Conservation (phyloP, 148 eudicot genomes). For the Gaultheria prostrata region DNA sequence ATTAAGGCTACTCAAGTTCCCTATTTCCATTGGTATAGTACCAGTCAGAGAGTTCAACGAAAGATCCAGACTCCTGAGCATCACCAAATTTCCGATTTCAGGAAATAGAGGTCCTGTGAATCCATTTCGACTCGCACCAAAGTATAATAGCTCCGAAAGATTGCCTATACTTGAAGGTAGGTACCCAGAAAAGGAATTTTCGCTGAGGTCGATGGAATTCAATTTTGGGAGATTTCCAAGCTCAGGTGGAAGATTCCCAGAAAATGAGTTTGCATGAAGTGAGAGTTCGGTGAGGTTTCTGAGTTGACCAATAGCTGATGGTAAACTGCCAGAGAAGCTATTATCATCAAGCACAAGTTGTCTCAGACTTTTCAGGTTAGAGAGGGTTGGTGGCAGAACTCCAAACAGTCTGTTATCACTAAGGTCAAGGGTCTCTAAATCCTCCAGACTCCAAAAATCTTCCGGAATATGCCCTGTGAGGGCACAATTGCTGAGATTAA, state of each 20-base stretch:
- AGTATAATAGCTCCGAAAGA: slow-evolving; percentile 48
- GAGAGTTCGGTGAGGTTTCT: slow-evolving; percentile 66
- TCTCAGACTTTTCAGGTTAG: slow-evolving; percentile 45
- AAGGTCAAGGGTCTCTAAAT: slow-evolving; percentile 65
- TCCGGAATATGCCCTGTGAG: slow-evolving; percentile 54
- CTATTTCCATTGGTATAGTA: slow-evolving; percentile 48
- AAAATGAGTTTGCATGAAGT: slow-evolving; percentile 49
- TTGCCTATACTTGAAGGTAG: slow-evolving; percentile 63
- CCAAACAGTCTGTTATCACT: slow-evolving; percentile 61
- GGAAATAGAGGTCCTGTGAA: slow-evolving; percentile 58
- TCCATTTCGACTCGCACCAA: slow-evolving; percentile 54
- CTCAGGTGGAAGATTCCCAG: slow-evolving; percentile 69
- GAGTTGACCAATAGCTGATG: slow-evolving; percentile 65
- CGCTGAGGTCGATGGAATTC: slow-evolving; percentile 73
- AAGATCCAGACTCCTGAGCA: slow-evolving; percentile 59
- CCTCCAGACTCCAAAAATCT: slow-evolving; percentile 52
- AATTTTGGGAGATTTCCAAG: slow-evolving; percentile 55
- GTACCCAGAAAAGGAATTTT: slow-evolving; percentile 60
- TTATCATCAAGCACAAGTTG: slow-evolving; percentile 71
- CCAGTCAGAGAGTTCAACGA: slow-evolving; percentile 61
- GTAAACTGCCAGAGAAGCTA: slow-evolving; percentile 62
- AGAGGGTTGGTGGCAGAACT: slow-evolving; percentile 39
- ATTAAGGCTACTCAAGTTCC: slow-evolving; percentile 39
- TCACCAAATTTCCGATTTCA: slow-evolving; percentile 50
- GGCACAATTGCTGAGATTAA: slow-evolving; percentile 71